phyloP scores from a whole-genome alignment of 208 protist genomes.

The Trypanosoma brucei region DNA sequence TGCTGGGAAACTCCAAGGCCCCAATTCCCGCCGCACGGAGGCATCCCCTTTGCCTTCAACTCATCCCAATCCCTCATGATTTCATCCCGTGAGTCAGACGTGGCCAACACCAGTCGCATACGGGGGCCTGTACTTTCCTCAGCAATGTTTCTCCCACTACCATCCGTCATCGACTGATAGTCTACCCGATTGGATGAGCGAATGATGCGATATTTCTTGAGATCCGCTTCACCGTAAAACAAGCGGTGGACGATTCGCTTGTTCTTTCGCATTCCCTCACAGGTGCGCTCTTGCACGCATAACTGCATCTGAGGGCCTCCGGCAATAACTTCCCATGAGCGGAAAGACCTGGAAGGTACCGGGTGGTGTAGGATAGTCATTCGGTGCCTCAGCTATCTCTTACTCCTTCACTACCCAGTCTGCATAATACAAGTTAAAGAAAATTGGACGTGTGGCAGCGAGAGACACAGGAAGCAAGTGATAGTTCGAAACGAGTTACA shows the following conservation, averaged over 20 bases:
- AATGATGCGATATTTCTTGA: conserved; percentile 38
- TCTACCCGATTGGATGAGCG: conserved; percentile 31
- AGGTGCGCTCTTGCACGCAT: conserved; percentile 44
- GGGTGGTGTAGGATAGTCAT: conserved; percentile 25
- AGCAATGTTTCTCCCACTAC: background rate
- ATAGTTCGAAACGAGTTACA: too few relatives aligned
- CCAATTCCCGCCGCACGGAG: background rate
- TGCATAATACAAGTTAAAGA: too few relatives aligned
- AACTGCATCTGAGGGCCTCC: conserved; percentile 23
- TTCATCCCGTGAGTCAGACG: conserved; percentile 2
- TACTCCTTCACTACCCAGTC: too few relatives aligned
- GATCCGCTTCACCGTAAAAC: conserved; percentile 16
- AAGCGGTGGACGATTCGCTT: conserved; percentile 24
- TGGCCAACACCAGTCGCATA: conserved; percentile 29
- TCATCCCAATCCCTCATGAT: conserved; percentile 20
- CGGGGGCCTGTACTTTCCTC: background rate
- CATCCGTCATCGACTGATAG: conserved; percentile 20
- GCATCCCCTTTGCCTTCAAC: conserved; percentile 1
- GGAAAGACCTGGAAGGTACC: conserved; percentile 12
- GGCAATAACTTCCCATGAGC: conserved; percentile 40
- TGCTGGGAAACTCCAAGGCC: background rate
- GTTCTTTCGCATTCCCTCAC: conserved; percentile 30
- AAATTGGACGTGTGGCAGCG: too few relatives aligned
- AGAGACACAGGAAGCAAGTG: too few relatives aligned
- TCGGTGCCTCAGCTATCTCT: background rate